Percentiles rank a stretch among this genome's conserved stretches.
These are phyloP conservation scores for Neopestalotiopsis sp. DNA, from an alignment of 2,329 filamentous ascomycete genomes.

Conservation along the genomic window DNA sequence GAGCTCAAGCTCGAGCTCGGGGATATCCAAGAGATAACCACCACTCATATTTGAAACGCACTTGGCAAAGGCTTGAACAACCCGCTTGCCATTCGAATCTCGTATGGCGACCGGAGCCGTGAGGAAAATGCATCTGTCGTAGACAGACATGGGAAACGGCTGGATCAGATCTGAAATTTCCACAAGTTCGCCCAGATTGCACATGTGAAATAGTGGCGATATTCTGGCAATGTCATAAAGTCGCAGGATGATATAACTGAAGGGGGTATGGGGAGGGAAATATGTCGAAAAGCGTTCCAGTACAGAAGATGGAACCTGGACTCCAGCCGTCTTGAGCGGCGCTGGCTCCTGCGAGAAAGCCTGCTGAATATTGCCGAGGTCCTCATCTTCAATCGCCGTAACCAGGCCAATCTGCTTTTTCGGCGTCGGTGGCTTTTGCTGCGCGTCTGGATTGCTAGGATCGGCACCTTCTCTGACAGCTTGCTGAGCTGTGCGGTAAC, in stretches of 20 bases:
- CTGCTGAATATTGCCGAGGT: constrained; percentile 66
- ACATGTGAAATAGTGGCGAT: constrained; percentile 73
- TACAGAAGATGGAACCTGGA: constrained; percentile 74
- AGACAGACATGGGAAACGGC: constrained; percentile 69
- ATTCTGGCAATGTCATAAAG: constrained; percentile 72
- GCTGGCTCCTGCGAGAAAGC: constrained; percentile 70
- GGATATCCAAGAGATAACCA: constrained; percentile 75
- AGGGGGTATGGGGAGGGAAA: constrained; percentile 80
- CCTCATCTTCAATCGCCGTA: constrained; percentile 75
- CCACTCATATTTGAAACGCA: constrained; percentile 71
- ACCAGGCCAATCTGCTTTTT: constrained; percentile 66
- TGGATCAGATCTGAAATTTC: constrained; percentile 78
- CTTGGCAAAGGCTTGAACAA: constrained; percentile 69
- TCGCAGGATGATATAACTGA: constrained; percentile 81
- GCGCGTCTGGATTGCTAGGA: constrained; percentile 17
- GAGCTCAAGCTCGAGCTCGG: constrained; percentile 72
- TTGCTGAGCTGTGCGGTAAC: constrained; percentile 76
- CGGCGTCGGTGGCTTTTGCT: constrained; percentile 24
- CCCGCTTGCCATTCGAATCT: constrained; percentile 49
- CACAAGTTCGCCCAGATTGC: constrained; percentile 66
- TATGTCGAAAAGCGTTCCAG: constrained; percentile 80
- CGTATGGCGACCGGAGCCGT: constrained; percentile 70
- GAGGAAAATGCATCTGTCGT: constrained; percentile 78
- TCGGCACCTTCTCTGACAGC: constrained; percentile 39
- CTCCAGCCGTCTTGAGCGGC: constrained; percentile 72